Base-by-base conservation (phyloP, 2,329 filamentous ascomycete species). In the Diaporthe nobilis region DNA sequence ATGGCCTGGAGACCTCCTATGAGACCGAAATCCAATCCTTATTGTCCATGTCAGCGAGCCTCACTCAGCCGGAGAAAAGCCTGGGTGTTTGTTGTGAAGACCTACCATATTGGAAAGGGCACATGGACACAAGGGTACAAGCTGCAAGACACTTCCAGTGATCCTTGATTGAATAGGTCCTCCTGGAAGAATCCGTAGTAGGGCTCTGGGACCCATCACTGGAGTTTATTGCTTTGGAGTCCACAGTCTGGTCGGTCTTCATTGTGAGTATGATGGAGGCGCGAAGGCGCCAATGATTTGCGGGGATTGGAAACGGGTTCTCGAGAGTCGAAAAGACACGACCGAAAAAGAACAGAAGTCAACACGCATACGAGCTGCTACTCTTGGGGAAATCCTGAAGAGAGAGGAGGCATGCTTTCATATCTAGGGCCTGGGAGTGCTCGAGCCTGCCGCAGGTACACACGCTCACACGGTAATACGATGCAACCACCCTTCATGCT, bases 1-100 rank as follows among this genome's bases (percentile, higher is more conserved):
- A 88, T 89, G 76, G 87, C 87, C 80, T 89, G 87, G 1, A 89
- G 78, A 53, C 87, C 87, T 37, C 86, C 86, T 68, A 89, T 89
- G 31, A 88, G 81, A 31, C 87, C 87, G 78, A 89, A 89, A 77
- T 89, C 86, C 34, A 76, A 20, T 34, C 68, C 68, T 77, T 10
- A 13, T 34, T 2, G 6, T 37, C n/a, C 13, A 13, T 25, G 51
- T 76, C 25, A 74, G 60, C n/a, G 25, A n/a, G 9, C 7, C 12
- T 4, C 4, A n/a, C 6, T 20, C n/a, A n/a, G n/a, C 4, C 2
- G 10, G 4, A 5, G 4, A 10, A 20, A 20, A 25, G 79, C 58
- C 13, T 34, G 20, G 9, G 3, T 3, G 17, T 7, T 7, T 20
- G 37, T 4, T 13, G 37, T 20, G 12, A 25, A 4, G 3, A 13